These are phyloP conservation scores for Ophiostoma himal-ulmi DNA, from an alignment of 2,329 filamentous ascomycete species.

Conservation along the genomic window DNA sequence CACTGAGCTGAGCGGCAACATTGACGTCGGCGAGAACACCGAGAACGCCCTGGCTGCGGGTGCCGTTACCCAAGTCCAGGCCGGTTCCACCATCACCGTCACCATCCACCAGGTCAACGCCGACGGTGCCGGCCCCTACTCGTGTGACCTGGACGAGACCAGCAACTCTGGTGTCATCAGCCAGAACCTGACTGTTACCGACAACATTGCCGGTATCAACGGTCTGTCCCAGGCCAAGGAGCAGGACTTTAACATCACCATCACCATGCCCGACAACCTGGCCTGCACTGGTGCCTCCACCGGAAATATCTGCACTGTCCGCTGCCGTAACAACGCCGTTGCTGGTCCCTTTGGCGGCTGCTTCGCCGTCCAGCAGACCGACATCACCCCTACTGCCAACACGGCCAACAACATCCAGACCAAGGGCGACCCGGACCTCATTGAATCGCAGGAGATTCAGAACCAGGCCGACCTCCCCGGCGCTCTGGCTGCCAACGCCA, in stretches of 20 bases:
- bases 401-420: constrained; percentile 40
- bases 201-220: constrained; percentile 27
- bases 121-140: constrained; percentile 50
- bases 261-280: constrained; percentile 46
- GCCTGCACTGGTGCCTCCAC: constrained; percentile 49
- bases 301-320: constrained; percentile 53
- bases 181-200: constrained; percentile 45
- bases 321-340: constrained; percentile 53
- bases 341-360: constrained; percentile 43
- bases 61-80: constrained; percentile 45
- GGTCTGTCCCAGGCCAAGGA: constrained; percentile 27
- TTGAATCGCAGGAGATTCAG: constrained; percentile 44
- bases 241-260: constrained; percentile 45
- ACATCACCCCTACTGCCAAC: constrained; percentile 40
- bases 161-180: constrained; percentile 42
- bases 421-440: constrained; percentile 35
- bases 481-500: constrained; percentile 17
- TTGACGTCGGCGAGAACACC: constrained; percentile 53
- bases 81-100: constrained; percentile 41
- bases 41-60: constrained; percentile 45
- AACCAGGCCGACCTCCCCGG: constrained; percentile 42
- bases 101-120: constrained; percentile 51
- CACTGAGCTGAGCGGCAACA: constrained; percentile 55
- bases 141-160: constrained; percentile 48
- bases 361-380: constrained; percentile 52